Evolutionary conservation across 768 basidiomycete species (phyloP).

Genomic region (Lactarius trivialis): DNA sequence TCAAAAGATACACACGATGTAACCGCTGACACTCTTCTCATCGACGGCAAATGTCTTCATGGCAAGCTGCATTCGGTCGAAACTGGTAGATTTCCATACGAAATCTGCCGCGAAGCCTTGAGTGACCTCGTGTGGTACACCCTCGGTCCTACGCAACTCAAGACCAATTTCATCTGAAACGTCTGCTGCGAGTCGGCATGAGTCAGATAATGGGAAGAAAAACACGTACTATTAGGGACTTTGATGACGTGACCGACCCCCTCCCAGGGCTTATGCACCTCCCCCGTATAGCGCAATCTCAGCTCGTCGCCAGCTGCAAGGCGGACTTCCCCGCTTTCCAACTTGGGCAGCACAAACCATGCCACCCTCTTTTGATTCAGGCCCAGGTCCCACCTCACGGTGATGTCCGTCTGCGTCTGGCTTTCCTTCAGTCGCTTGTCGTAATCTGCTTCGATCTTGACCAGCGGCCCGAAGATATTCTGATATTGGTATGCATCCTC

Average conservation of each 20-base stretch:
- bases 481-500: constrained; percentile 99
- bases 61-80: constrained; percentile 97
- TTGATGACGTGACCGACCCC: constrained; percentile 98
- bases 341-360: constrained; percentile 93
- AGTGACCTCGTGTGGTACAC: constrained; percentile 88
- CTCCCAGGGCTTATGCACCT: constrained; percentile 91
- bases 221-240: constrained; percentile 87
- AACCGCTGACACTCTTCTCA: constrained; percentile 98
- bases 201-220: neutral
- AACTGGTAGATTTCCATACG: constrained; percentile 99
- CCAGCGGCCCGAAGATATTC: constrained; percentile 97
- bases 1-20: constrained; percentile 63
- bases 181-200: constrained; percentile 44
- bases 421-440: constrained; percentile 97
- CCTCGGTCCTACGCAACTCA: constrained; percentile 84
- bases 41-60: constrained; percentile 99
- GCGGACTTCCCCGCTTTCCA: constrained; percentile 96
- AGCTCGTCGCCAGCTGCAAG: constrained; percentile 96
- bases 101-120: constrained; percentile 98
- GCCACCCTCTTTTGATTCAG: constrained; percentile 99
- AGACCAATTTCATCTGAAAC: constrained; percentile 97
- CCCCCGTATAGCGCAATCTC: constrained; percentile 81
- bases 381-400: constrained; percentile 95
- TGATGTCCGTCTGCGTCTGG: constrained; percentile 96
- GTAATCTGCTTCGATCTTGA: constrained; percentile 99